A percentile compares a stretch with the other conserved stretches of the same genome.
phyloP scores from a whole-genome alignment of 495 filamentous ascomycete genomes.

The Penicillium cataractarum region DNA sequence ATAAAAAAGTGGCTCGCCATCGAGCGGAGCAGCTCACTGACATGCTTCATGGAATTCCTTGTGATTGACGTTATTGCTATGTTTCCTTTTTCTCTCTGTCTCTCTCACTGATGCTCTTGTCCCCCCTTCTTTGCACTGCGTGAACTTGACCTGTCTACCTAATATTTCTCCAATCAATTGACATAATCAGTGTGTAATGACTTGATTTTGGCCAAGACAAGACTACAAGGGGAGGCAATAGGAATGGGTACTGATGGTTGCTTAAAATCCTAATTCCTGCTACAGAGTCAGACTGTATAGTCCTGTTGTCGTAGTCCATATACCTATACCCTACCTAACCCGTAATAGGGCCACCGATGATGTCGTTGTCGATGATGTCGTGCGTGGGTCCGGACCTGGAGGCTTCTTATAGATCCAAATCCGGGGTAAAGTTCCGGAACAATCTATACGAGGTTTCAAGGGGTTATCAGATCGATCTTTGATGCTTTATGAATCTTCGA shows the following conservation, averaged over 20 bases:
- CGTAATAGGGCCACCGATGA: not conserved
- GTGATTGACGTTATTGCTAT: constrained; percentile 36
- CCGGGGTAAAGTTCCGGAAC: not conserved
- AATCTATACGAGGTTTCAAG: not conserved
- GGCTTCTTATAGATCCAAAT: not conserved
- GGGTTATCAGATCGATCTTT: not conserved
- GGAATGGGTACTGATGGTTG: constrained; percentile 6
- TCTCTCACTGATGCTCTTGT: constrained; percentile 29
- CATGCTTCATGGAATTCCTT: constrained; percentile 30
- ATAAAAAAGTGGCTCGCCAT: constrained; percentile 14
- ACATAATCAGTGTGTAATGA: constrained; percentile 34
- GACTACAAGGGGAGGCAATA: constrained; percentile 7
- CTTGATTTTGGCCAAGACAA: constrained; percentile 9
- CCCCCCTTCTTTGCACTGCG: constrained; percentile 27
- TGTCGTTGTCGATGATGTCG: not conserved
- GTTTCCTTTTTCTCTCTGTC: constrained; percentile 23
- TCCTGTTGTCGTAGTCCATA: too few relatives aligned
- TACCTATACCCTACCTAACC: too few relatives aligned
- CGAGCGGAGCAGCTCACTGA: constrained; percentile 22
- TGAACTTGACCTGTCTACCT: constrained; percentile 36
- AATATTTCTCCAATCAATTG: constrained; percentile 36
- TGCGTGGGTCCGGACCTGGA: not conserved
- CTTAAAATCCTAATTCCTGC: too few relatives aligned
- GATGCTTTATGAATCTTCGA: not conserved
- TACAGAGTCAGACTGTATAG: too few relatives aligned